Base-by-base conservation (phyloP, 768 basidiomycete genomes). In the Hydnum rufescens region DNA sequence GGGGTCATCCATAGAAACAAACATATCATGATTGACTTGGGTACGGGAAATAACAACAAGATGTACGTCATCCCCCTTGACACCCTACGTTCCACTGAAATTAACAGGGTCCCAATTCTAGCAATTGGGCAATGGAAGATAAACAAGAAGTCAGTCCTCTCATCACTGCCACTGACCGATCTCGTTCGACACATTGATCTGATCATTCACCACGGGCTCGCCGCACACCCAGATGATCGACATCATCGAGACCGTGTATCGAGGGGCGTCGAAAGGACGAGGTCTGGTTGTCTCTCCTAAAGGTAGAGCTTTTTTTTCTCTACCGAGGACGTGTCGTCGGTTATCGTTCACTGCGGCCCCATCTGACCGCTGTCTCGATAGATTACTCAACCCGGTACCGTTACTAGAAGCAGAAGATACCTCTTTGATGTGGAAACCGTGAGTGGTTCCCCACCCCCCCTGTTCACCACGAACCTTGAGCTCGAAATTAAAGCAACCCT, bases 11-110 rank as follows among this genome's bases (percentile, higher is more conserved):
- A 13, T 60, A 93, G 92, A 42, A 93, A 93, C 66, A 95, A 97
- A 64, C 95, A 97, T 64, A 97, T 97, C 68, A 97, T 97, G 93
- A 96, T 99, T 62, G 95, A 96, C 76, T 68, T 97, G 58, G 92
- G 90, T n/a, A 97, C 92, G 49, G 92, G 92, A 71, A 95, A 97
- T 67, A 96, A 96, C 68, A 96, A 96, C 68, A 96, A 97, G 71
- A 95, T 95, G 90, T 92, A 54, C 58, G 87, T 71, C 3, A 18
- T 6, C 16, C 3, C 30, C n/a, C 18, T 4, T 49, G 49, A 13
- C 3, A 19, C 44, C 34, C 44, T 29, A 51, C 19, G 36, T 48
- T 19, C 32, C n/a, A n/a, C n/a, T n/a, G 22, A 46, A 3, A 13
- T 25, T 30, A 5, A 3, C 44, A 13, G 16, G 13, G 13, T 47